These are phyloP conservation scores for Orbilia javanica DNA, from an alignment of 2,329 filamentous ascomycete genomes.

Conservation along the genomic window DNA sequence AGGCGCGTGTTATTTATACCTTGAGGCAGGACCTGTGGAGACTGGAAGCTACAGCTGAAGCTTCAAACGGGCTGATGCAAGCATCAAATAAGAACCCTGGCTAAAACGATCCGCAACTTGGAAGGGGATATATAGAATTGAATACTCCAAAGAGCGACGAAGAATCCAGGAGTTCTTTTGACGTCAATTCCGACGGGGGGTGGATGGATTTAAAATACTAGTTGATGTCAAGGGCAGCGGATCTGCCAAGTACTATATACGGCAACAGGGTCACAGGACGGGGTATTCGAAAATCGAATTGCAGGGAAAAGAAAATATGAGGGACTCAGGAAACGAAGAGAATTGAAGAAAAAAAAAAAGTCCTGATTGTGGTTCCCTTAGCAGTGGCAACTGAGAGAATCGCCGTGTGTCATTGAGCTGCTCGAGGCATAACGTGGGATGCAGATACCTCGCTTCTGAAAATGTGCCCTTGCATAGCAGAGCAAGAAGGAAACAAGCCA, in stretches of 20 bases:
- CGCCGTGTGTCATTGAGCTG: slow-evolving; percentile 36
- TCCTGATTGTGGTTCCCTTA: slow-evolving; percentile 10
- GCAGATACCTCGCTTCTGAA: slow-evolving; percentile 57
- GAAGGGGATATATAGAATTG: slow-evolving; percentile 35
- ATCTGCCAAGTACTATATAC: slow-evolving; percentile 45
- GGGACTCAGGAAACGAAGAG: slow-evolving; percentile 9
- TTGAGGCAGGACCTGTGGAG: background rate
- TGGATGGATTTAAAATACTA: slow-evolving; percentile 24
- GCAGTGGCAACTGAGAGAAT: slow-evolving; percentile 45
- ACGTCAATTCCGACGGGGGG: slow-evolving; percentile 43
- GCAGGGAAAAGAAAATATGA: slow-evolving; percentile 17
- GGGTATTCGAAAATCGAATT: slow-evolving; percentile 5
- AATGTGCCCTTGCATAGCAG: slow-evolving; percentile 56
- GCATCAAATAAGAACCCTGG: slow-evolving; percentile 27
- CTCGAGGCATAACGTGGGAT: slow-evolving; percentile 57
- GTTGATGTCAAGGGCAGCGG: slow-evolving; percentile 27
- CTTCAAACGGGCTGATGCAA: slow-evolving; percentile 20
- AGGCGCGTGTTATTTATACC: slow-evolving; percentile 2
- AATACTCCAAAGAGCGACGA: slow-evolving; percentile 9
- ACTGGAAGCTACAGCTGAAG: slow-evolving; percentile 21
- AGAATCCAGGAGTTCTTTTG: slow-evolving; percentile 50
- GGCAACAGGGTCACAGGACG: slow-evolving; percentile 19
- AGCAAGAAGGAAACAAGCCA: slow-evolving; percentile 21
- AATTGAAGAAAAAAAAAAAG: slow-evolving; percentile 20
- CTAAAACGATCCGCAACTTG: slow-evolving; percentile 16